A percentile compares a stretch with the other conserved stretches of the same genome.
phyloP scores from a whole-genome alignment of 768 basidiomycete species.

The Infundibulicybe gibba region DNA sequence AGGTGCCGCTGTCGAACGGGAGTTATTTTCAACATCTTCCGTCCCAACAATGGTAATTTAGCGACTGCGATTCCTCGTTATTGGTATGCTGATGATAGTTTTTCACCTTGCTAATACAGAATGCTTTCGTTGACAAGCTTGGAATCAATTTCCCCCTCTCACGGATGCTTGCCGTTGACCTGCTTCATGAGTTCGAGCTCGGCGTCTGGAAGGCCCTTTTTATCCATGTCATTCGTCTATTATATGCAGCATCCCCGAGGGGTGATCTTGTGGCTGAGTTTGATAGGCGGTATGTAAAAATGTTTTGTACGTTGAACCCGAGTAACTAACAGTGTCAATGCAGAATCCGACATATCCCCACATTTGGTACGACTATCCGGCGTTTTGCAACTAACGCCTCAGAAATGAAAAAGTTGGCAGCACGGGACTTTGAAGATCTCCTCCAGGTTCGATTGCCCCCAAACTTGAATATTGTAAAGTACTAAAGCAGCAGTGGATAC shows the following conservation, averaged over 20 bases:
- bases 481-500: too few relatives aligned
- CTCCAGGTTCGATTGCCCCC: slow-evolving; percentile 11
- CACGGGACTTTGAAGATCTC: slow-evolving; percentile 18
- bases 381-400: slow-evolving; percentile 13
- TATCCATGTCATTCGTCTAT: slow-evolving; percentile 30
- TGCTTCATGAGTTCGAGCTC: slow-evolving; percentile 35
- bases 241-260: slow-evolving; percentile 18
- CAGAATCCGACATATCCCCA: slow-evolving; percentile 3
- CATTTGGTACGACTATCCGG: slow-evolving; percentile 12
- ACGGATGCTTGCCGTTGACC: slow-evolving; percentile 27
- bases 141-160: slow-evolving; percentile 18
- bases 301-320: too few relatives aligned
- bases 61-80: too few relatives aligned
- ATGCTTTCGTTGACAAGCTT: slow-evolving; percentile 17
- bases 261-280: slow-evolving; percentile 20
- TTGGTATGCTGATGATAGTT: too few relatives aligned
- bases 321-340: too few relatives aligned
- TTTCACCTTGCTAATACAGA: slow-evolving; percentile 13
- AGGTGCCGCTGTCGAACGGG: slow-evolving; percentile 7
- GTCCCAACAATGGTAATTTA: slow-evolving; percentile 9
- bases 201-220: slow-evolving; percentile 36
- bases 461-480: too few relatives aligned
- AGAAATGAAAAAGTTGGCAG: slow-evolving; percentile 18
- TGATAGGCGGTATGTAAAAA: slow-evolving; percentile 24
- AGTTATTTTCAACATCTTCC: slow-evolving; percentile 5